phyloP scores from a whole-genome alignment of 2,329 filamentous ascomycete species.

The Cephalotrichum gorgonifer region DNA sequence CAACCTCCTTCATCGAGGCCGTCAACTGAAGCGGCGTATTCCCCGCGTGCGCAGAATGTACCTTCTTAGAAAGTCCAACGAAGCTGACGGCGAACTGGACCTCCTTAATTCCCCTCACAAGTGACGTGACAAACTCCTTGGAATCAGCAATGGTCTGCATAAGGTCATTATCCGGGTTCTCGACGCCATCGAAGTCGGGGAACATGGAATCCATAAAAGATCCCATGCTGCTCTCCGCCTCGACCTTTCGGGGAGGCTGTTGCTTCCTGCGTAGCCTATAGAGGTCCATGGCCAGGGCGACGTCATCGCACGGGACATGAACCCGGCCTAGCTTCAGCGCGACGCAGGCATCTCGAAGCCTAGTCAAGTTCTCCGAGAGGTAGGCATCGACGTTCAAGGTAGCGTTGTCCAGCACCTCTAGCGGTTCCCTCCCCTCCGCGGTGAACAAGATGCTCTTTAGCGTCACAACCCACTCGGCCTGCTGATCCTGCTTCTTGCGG shows the following conservation, averaged over 20 bases:
- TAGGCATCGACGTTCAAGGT: constrained; percentile 87
- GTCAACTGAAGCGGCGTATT: constrained; percentile 54
- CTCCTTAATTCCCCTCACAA: constrained; percentile 87
- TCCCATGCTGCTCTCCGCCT: not conserved
- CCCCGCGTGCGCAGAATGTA: constrained; percentile 57
- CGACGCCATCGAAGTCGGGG: not conserved
- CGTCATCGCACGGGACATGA: constrained; percentile 82
- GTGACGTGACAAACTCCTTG: constrained; percentile 82
- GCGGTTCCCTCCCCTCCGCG: constrained; percentile 70
- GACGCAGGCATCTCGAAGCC: constrained; percentile 80
- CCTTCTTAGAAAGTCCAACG: constrained; percentile 72
- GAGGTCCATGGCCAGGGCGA: constrained; percentile 51
- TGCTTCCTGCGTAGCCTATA: constrained; percentile 37
- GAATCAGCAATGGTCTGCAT: constrained; percentile 83
- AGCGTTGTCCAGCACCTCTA: constrained; percentile 80
- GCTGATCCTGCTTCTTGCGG: constrained; percentile 46
- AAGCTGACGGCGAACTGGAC: constrained; percentile 93
- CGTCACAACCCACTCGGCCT: constrained; percentile 90
- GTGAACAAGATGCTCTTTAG: constrained; percentile 82
- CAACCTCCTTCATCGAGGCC: constrained; percentile 91
- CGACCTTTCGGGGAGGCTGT: not conserved
- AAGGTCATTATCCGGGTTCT: constrained; percentile 41
- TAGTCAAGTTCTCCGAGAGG: constrained; percentile 74
- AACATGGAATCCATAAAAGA: not conserved
- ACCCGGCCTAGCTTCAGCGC: constrained; percentile 84